Base-by-base conservation (phyloP, 2,329 filamentous ascomycete genomes). In the Aureobasidium sp. region DNA sequence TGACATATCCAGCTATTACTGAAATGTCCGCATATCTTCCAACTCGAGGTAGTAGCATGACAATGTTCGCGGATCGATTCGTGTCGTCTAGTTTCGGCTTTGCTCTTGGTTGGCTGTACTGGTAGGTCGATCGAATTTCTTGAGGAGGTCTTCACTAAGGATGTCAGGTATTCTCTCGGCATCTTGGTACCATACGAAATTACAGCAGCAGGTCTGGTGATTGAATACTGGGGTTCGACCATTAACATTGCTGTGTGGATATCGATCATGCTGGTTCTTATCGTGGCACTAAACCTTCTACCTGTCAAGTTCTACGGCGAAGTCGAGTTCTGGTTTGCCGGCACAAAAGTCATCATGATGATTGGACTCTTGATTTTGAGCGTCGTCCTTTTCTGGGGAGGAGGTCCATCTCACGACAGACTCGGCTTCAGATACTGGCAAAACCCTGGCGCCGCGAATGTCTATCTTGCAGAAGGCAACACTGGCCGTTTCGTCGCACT, bases 1-100 rank as follows among this genome's bases (percentile, higher is more conserved):
- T 37, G 10, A 48, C 6, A 12, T 19, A 1, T 4, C 3, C 6
- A 48, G 64, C 60, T 2, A 65, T 67, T 40, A 73, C 72, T n/a
- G 77, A 80, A 62, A 75, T 84, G 64, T 77, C 79, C 8, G 74
- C 80, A 30, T 82, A 79, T 70, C 72, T 83, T 40, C 78, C 80
- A 7, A 66, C 80, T 57, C 71, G 77, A 29, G 74, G 76, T 57
- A 70, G 63, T 55, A 71, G 74, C 56, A 74, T 79, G 74, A 67
- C 72, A 59, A 58, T 76, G 64, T 75, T 76, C 64, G 66, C 65
- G 54, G 67, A 69, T 49, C 69, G 71, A 42, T 73, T 73, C 56
- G 68, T 74, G 4, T 70, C 67, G 4, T 62, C 66, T n/a, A 68
- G 64, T 32, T 58, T 75, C 30, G 73, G 72, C 2, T 75, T 76